Evolutionary conservation across 2,329 filamentous ascomycete species (phyloP).

Genomic region (Sporothrix brunneoviolacea): DNA sequence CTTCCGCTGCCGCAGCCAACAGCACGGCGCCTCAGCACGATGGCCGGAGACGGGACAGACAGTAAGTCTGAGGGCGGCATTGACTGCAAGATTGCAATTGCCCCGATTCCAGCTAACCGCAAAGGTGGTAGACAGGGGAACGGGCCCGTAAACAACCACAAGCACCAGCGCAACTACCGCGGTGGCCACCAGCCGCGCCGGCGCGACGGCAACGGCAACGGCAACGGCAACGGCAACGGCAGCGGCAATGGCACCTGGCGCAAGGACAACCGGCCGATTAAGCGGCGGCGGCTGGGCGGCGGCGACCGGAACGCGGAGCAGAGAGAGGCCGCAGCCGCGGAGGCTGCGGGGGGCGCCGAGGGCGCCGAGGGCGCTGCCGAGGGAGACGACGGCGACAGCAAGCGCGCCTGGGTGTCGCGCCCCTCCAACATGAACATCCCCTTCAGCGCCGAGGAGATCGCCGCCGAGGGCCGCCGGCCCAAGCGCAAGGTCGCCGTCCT

Average conservation of each 20-base stretch:
- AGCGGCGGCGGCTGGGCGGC: slow-evolving; percentile 10
- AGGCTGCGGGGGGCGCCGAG: slow-evolving; percentile 20
- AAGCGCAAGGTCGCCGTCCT: slow-evolving; percentile 96
- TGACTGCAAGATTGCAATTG: background rate
- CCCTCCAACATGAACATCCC: slow-evolving; percentile 51
- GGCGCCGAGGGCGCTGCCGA: slow-evolving; percentile 30
- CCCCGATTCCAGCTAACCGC: background rate
- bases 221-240: background rate
- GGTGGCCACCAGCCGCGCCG: too few species aligned
- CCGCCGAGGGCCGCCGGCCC: slow-evolving; percentile 70
- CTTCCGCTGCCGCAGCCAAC: too few species aligned
- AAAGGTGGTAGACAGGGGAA: background rate
- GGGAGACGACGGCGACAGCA: slow-evolving; percentile 25
- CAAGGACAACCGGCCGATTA: slow-evolving; percentile 11
- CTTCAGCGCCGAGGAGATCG: slow-evolving; percentile 73
- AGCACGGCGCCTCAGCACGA: background rate
- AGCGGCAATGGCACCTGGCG: background rate
- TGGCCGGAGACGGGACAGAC: background rate
- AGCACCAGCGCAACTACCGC: too few species aligned
- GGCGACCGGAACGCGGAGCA: slow-evolving; percentile 8
- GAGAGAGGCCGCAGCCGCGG: slow-evolving; percentile 23
- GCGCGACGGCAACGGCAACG: too few species aligned
- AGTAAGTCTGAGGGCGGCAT: background rate
- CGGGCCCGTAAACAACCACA: too few species aligned
- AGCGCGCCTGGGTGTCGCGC: slow-evolving; percentile 13